A percentile compares a stretch with the other conserved stretches of the same genome.
Evolutionary conservation across 2,329 filamentous ascomycete genomes (phyloP).

Genomic region (Thielaviopsis ethacetica): DNA sequence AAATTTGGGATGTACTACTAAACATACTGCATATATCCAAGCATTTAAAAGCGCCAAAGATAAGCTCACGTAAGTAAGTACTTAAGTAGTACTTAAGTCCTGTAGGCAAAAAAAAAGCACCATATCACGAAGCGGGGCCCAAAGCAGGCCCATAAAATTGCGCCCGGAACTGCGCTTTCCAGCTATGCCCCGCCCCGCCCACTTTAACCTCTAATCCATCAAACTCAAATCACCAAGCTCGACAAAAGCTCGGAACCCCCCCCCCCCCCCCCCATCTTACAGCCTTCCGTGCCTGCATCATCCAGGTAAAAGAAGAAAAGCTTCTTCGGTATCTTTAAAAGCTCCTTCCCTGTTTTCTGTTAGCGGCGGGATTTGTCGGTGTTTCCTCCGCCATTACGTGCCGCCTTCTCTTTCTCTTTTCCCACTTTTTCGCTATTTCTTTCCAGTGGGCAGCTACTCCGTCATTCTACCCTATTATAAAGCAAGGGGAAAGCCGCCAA

Average conservation of each 20-base stretch:
- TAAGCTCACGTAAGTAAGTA: too few species aligned
- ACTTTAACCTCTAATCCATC: not conserved
- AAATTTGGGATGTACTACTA: too few species aligned
- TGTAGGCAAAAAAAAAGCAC: too few species aligned
- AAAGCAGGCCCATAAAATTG: not conserved
- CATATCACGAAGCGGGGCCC: not conserved
- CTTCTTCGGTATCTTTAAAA: not conserved
- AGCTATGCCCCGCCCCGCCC: not conserved
- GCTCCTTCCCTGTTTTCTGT: not conserved
- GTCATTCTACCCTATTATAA: not conserved
- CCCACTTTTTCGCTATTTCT: not conserved
- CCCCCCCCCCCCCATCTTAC: too few species aligned
- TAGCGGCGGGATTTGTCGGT: not conserved
- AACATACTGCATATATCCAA: too few species aligned
- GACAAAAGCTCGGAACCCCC: not conserved
- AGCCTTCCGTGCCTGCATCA: too few species aligned
- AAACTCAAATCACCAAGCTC: not conserved
- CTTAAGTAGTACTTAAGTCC: too few species aligned
- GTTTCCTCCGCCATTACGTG: not conserved
- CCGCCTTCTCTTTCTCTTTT: not conserved
- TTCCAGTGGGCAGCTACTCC: not conserved
- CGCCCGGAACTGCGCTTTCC: not conserved
- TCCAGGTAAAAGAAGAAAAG: too few species aligned
- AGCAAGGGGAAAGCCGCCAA: not conserved
- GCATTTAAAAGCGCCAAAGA: too few species aligned